A percentile compares a stretch with the other conserved stretches of the same genome.
Conservation (phyloP, 805 yeast species). For the Nakazawaea peltata region DNA sequence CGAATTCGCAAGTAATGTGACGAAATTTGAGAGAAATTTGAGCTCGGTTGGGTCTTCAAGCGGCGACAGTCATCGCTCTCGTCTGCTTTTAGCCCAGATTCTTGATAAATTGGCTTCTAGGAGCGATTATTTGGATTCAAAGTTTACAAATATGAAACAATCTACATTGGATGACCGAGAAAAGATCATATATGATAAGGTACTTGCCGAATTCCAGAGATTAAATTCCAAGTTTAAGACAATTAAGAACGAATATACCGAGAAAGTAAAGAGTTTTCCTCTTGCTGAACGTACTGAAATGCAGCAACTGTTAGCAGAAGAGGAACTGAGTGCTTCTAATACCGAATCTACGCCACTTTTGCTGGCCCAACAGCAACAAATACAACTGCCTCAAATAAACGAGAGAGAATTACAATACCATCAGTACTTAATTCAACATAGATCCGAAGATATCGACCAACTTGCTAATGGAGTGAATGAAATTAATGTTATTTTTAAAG, state of each 20-base stretch:
- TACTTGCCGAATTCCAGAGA: constrained; percentile 47
- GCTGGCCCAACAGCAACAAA: constrained; percentile 21
- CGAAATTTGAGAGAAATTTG: constrained; percentile 39
- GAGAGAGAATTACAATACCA: constrained; percentile 59
- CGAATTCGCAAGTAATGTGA: constrained; percentile 39
- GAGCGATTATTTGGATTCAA: constrained; percentile 19
- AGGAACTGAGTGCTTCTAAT: constrained; percentile 12
- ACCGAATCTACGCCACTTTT: constrained; percentile 34
- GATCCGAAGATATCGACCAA: constrained; percentile 64
- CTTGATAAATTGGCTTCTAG: constrained; percentile 12
- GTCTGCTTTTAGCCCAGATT: constrained; percentile 18
- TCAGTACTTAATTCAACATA: constrained; percentile 54
- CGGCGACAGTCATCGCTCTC: constrained; percentile 32
- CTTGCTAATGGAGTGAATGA: constrained; percentile 77
- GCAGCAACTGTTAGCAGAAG: constrained; percentile 9
- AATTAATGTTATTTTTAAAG: constrained; percentile 78
- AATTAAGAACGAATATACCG: constrained; percentile 39
- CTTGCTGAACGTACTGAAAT: constrained; percentile 20
- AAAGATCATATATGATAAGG: constrained; percentile 38
- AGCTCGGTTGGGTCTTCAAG: constrained; percentile 45
- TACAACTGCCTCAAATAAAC: constrained; percentile 22
- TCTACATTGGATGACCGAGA: constrained; percentile 17
- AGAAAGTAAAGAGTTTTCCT: constrained; percentile 32
- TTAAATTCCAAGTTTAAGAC: constrained; percentile 37
- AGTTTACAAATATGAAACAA: constrained; percentile 23